A percentile compares a stretch with the other conserved stretches of the same genome.
phyloP scores from a whole-genome alignment of 129 eudicot species.

The Pittosporum tobira region DNA sequence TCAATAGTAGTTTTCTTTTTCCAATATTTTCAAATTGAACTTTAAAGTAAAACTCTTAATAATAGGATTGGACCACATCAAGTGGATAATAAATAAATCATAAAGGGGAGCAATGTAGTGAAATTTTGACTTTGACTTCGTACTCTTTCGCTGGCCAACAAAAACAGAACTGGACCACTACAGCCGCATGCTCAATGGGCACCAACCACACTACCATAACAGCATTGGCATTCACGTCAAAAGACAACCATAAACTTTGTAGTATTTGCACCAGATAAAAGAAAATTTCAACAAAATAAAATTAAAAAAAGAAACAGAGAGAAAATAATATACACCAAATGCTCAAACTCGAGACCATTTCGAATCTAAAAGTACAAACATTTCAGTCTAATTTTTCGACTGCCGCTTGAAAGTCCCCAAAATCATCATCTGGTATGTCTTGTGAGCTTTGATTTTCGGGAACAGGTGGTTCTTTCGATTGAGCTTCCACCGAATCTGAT shows the following conservation, averaged over 20 bases:
- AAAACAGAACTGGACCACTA: background rate
- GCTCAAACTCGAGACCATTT: constrained; percentile 10
- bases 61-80: no score
- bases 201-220: background rate
- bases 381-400: constrained; percentile 16
- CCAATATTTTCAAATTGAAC: no score
- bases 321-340: constrained; percentile 39
- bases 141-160: background rate
- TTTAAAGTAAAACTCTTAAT: no score
- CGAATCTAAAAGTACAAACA: constrained; percentile 19
- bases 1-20: no score
- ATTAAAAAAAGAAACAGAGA: background rate
- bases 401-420: constrained; percentile 97
- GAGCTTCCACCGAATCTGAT: constrained; percentile 22
- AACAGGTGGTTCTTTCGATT: constrained; percentile 22
- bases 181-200: background rate
- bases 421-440: constrained; percentile 72
- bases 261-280: background rate
- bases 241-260: background rate
- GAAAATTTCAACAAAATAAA: background rate
- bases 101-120: no score
- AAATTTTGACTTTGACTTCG: no score
- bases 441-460: constrained; percentile 23
- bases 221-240: background rate
- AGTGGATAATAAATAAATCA: no score